Evolutionary conservation across 1,284 basidiomycete species (phyloP).

Genomic region (Ustilago cynodontis): DNA sequence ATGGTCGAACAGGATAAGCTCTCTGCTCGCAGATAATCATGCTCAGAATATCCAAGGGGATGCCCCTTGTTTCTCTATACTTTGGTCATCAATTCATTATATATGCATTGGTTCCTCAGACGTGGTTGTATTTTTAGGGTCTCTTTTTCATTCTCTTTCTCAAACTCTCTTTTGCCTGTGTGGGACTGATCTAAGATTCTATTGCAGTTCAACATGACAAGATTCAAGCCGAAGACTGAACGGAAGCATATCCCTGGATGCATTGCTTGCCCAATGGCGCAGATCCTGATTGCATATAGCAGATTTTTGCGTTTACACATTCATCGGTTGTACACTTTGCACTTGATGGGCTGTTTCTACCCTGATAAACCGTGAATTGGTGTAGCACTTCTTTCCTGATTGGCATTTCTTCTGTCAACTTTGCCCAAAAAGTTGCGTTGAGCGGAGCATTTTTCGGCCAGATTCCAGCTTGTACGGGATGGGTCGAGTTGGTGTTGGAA

Average conservation of each 20-base stretch:
- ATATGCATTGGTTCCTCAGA: constrained; percentile 4
- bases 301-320: constrained; percentile 79
- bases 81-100: not conserved
- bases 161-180: not conserved
- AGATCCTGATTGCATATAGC: constrained; percentile 81
- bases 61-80: constrained; percentile 6
- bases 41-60: not conserved
- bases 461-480: constrained; percentile 12
- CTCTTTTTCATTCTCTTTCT: not conserved
- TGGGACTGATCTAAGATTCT: not conserved
- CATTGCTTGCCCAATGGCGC: constrained; percentile 77
- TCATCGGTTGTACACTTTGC: constrained; percentile 75
- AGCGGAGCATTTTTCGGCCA: constrained; percentile 80
- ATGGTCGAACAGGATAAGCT: constrained; percentile 48
- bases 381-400: constrained; percentile 76
- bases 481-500: constrained; percentile 27
- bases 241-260: constrained; percentile 76
- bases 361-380: constrained; percentile 80
- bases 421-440: constrained; percentile 87
- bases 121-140: constrained; percentile 17
- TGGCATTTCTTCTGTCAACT: constrained; percentile 81
- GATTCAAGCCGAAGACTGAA: constrained; percentile 75
- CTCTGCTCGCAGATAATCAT: constrained; percentile 15
- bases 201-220: not conserved
- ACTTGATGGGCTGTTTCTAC: constrained; percentile 76